Evolutionary conservation across 129 eudicot species (phyloP), one percentile per base, ranked within the genome.

Genomic region (Chrysanthemum lavandulifolium): DNA sequence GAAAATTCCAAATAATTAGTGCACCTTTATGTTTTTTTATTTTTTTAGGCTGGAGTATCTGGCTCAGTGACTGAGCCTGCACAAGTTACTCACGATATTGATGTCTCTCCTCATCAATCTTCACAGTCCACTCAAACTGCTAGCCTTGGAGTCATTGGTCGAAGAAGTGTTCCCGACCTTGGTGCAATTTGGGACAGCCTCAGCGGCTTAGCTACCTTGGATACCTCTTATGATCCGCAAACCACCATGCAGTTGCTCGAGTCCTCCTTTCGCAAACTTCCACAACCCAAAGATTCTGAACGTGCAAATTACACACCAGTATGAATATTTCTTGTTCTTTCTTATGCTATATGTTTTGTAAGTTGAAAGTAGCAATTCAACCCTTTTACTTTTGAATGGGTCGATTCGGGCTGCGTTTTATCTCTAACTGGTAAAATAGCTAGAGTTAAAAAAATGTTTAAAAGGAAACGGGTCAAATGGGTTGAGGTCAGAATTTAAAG

Each of bases 111-210:
- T 40, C 59, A 75, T 13, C 75, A 76, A 61, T 43, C 73, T 13
- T 76, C 50, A 52, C 73, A 68, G 23, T 68, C 76, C 36, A 45
- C 13, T 47, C 76, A 72, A 40, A 13, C 68, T 13, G 13, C 56
- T 58, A 25, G 58, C 25, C 76, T 58, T 36, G 93, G 96, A 14
- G 90, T 87, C 51, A 90, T 87, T 77, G 93, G 93, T 71, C 78
- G 96, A 74, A 84, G 88, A 84, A 87, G 93, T 71, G 88, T 86
- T 61, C 76, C 96, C 76, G 93, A 90, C 78, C 90, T 90, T 74
- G 96, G 96, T 62, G 82, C 93, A 15, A 83, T 90, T 80, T 93
- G 96, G 51, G 93, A 90, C 76, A 80, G 45, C 76, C 79, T 89
- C 68, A 72, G 85, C 65, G 84, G 82, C 29, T 71, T 82, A 23